Base-by-base conservation (phyloP, 2,329 filamentous ascomycete species). In the Sclerotinia sclerotiorum region DNA sequence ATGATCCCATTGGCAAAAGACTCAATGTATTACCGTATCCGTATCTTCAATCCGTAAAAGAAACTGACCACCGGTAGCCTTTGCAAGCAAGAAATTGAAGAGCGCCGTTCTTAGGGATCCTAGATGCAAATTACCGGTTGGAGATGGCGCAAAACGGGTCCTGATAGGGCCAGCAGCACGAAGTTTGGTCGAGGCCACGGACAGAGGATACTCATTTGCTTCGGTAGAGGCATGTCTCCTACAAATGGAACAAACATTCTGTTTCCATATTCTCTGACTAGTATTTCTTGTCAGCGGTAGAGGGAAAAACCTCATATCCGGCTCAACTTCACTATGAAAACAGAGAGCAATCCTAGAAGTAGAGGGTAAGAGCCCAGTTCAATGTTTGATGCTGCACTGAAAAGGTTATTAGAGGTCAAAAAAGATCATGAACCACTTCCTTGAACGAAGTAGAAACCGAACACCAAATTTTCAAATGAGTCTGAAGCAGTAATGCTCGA, bases 41-140 rank as follows among this genome's bases (percentile, higher is more conserved):
- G 95, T 99, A 78, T 99, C 95, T 81, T 99, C 95, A 71, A 99
- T 88, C 13, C 95, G 88, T 62, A 99, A 81, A 15, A 99, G 80
- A 75, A 99, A 99, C 78, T 97, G 90, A 8, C 95, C 95, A 5
- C 90, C 89, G 0, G 95, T 97, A 3, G 90, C 88, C 75, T 89
- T 91, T 0, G 95, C 94, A n/a, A 97, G 84, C 5, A 99, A 82
- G 73, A 94, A 97, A 76, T 97, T 98, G 82, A 93, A 98, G n/a
- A 99, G 80, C 0, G 96, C 96, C 0, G 95, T 99, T 69, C 95
- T 85, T 48, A 99, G 80, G 0, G 94, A 97, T 5, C 95, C 95
- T 17, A 99, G 83, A 79, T 99, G 95, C 32, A 99, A 84, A 75
- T 94, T 94, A 1, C 95, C 95, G 0, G 95, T 99, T 0, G 95